A percentile compares a stretch with the other conserved stretches of the same genome.
Conservation (phyloP, 2,329 filamentous ascomycete species). For the Pyrenophora seminiperda region DNA sequence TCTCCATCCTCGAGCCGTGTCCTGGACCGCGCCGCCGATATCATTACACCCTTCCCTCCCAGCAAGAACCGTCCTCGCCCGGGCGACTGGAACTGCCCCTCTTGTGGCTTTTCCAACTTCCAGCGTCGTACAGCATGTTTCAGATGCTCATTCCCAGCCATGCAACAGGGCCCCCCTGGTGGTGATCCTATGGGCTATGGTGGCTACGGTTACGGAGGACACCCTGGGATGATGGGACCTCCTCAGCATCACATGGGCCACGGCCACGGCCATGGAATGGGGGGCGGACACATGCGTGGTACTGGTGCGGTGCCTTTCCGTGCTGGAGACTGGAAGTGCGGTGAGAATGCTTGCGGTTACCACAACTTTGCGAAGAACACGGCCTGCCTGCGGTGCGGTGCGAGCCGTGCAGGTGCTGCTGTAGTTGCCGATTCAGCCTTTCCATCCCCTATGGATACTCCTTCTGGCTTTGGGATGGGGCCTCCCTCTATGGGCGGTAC, state of each 20-base stretch:
- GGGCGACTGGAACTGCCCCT: constrained; percentile 98
- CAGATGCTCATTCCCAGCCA: constrained; percentile 98
- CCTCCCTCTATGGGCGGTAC: constrained; percentile 84
- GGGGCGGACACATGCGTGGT: constrained; percentile 65
- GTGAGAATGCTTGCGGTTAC: constrained; percentile 94
- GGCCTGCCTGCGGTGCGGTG: constrained; percentile 93
- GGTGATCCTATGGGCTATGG: constrained; percentile 72
- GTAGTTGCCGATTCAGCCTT: constrained; percentile 94
- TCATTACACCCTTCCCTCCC: constrained; percentile 94
- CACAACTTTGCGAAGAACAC: constrained; percentile 99
- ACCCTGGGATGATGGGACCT: constrained; percentile 64
- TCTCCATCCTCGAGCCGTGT: constrained; percentile 97
- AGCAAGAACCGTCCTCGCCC: constrained; percentile 98
- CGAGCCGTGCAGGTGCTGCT: constrained; percentile 88
- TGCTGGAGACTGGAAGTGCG: constrained; percentile 98
- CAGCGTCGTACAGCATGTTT: constrained; percentile 98
- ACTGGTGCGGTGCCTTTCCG: constrained; percentile 92
- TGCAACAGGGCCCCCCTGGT: constrained; percentile 73
- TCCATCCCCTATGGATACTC: constrained; percentile 85
- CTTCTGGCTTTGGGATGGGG: constrained; percentile 82
- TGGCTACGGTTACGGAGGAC: constrained; percentile 53
- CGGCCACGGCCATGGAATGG: constrained; percentile 55
- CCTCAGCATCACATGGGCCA: constrained; percentile 70
- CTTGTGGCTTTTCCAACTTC: constrained; percentile 99
- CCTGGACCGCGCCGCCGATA: constrained; percentile 91